Evolutionary conservation across 306 rosid species (phyloP).

Genomic region (Gynostemma pentaphyllum): DNA sequence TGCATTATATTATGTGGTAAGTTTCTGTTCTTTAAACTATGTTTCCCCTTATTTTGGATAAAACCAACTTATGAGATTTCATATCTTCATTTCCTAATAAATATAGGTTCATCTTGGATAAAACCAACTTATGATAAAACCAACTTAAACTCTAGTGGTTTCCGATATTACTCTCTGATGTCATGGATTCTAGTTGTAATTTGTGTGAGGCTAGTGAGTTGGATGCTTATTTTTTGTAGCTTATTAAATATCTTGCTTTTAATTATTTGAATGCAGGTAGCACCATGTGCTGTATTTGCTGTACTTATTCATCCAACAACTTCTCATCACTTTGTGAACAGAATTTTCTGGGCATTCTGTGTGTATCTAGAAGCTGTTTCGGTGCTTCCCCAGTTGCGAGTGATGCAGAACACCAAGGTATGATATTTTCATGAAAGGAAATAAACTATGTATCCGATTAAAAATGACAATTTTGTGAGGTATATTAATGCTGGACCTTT

Average conservation of each 20-base stretch:
- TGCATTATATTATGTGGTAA: conserved; percentile 72
- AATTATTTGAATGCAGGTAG: conserved; percentile 48
- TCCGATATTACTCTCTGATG: background rate
- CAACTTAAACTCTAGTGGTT: no score
- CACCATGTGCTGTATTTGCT: conserved; percentile 75
- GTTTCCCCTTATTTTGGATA: background rate
- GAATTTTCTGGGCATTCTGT: conserved; percentile 91
- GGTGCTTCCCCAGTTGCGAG: conserved; percentile 81
- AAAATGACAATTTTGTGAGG: background rate
- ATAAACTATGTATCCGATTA: background rate
- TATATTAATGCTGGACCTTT: conserved; percentile 5
- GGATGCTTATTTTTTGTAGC: background rate
- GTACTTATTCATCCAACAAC: conserved; percentile 83
- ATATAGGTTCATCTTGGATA: no score
- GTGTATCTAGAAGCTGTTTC: conserved; percentile 92
- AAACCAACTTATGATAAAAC: no score
- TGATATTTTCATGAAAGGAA: background rate
- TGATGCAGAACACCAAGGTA: conserved; percentile 95
- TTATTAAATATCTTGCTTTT: conserved; percentile 4
- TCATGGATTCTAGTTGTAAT: background rate
- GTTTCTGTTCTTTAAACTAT: conserved; percentile 6
- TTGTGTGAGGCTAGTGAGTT: background rate
- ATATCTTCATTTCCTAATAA: background rate
- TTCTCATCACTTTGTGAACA: conserved; percentile 72
- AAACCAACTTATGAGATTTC: background rate